Base-by-base conservation (phyloP, 2,329 filamentous ascomycete genomes). In the Neofusicoccum laricinum region DNA sequence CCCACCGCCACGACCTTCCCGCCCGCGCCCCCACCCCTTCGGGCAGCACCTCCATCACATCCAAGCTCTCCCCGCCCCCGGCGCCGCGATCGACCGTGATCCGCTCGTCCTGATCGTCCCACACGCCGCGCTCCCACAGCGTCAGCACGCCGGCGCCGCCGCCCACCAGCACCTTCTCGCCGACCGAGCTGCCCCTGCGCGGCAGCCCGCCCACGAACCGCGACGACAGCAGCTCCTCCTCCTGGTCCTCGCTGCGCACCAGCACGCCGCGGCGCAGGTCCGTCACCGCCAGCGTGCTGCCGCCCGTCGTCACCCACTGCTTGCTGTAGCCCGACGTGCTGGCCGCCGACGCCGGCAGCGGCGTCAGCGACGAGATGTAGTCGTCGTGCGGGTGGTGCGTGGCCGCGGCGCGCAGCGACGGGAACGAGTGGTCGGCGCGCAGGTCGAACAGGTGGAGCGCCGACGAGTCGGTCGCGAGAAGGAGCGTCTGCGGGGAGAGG, bases 61-160 rank as follows among this genome's bases (percentile, higher is more conserved):
- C 94, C 46, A 97, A 79, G 66, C 90, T 92, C 75, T 96, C 93
- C 49, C 86, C 91, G 8, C 87, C 89, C 19, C 82, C 85, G 10
- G 62, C 21, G 2, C 25, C 34, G 32, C 79, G 77, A 68, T 92
- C 88, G 8, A 97, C 87, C 55, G 90, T 87, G 71, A 97, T 90
- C 61, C 93, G 86, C 78, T 96, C 93, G 70, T 96, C 91, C 75
- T 97, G 92, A 75, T 98, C 94, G 72, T 96, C 93, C 94, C 95
- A 98, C 0, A 91, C 87, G 0, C 94, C 94, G 69, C 90, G 90
- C 76, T 99, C 94, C 93, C 95, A 99, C 6, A 98, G 80, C 4
- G 93, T 97, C 67, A 98, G 76, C 1, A 97, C 87, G 2, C 95
- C 95, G 46, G 86, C 89, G 17, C 87, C 89, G 30, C 91, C 92